phyloP scores from a whole-genome alignment of 2,329 filamentous ascomycete species.

The Penicillium sp. region DNA sequence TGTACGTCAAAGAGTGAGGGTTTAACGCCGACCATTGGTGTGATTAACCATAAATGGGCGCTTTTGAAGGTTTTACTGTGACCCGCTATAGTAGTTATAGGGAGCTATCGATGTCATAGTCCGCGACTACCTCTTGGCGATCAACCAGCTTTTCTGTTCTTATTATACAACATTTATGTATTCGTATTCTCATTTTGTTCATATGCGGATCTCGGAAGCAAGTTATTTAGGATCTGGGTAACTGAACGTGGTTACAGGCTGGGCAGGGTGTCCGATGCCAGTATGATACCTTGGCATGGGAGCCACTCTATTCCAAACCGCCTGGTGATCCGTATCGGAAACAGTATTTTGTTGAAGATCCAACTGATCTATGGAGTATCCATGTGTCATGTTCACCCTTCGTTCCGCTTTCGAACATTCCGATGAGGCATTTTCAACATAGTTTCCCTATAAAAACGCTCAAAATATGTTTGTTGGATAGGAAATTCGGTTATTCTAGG shows the following conservation, averaged over 20 bases:
- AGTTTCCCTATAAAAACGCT: constrained; percentile 1
- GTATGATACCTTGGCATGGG: constrained; percentile 6
- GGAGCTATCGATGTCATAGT: constrained; percentile 2
- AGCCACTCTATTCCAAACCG: neutral
- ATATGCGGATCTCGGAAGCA: neutral
- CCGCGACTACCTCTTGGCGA: neutral
- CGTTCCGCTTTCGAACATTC: constrained; percentile 10
- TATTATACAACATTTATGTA: neutral
- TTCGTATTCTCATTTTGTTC: neutral
- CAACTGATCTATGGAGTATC: neutral
- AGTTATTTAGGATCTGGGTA: neutral
- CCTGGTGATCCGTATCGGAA: constrained; percentile 1
- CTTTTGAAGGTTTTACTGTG: constrained; percentile 14
- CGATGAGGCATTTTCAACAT: constrained; percentile 21
- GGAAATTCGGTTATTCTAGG: constrained; percentile 1
- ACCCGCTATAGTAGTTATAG: neutral
- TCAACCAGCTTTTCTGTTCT: neutral
- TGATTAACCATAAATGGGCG: constrained; percentile 1
- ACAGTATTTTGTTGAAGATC: neutral
- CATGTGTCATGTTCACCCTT: constrained; percentile 4
- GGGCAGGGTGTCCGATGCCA: neutral
- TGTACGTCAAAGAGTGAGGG: neutral
- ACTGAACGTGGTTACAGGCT: neutral
- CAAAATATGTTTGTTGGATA: constrained; percentile 2
- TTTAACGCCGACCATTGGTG: constrained; percentile 1